phyloP scores from a whole-genome alignment of 148 eudicot species.

The Rhododendron molle region DNA sequence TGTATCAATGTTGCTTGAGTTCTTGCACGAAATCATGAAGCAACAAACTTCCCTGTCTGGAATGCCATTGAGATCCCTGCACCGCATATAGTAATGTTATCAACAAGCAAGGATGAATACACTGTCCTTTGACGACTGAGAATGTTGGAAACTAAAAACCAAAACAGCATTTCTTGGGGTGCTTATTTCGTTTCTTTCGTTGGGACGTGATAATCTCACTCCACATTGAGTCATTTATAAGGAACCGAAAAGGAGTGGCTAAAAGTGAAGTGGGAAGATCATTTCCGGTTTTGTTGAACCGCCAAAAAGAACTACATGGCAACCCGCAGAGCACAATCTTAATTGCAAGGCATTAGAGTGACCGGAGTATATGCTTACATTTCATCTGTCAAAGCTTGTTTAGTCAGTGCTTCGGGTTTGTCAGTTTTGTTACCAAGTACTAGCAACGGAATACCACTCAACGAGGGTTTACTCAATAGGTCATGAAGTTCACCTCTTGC shows the following conservation, averaged over 20 bases:
- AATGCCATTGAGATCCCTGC: constrained; percentile 39
- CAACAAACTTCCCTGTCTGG: constrained; percentile 51
- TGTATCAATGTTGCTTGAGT: constrained; percentile 38
- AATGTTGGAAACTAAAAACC: not conserved
- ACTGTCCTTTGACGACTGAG: not conserved
- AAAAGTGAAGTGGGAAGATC: too few species aligned
- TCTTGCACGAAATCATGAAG: constrained; percentile 61
- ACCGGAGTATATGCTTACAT: constrained; percentile 25
- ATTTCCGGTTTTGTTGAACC: not conserved
- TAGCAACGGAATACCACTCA: constrained; percentile 47
- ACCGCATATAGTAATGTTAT: not conserved
- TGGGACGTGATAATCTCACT: not conserved
- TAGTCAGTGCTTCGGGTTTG: constrained; percentile 42
- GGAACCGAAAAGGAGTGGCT: not conserved
- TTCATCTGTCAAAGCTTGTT: constrained; percentile 38
- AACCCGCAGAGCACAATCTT: not conserved
- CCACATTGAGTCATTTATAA: not conserved
- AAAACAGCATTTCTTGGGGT: not conserved
- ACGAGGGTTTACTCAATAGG: constrained; percentile 37
- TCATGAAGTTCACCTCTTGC: constrained; percentile 41
- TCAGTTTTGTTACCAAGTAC: constrained; percentile 48
- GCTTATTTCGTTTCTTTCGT: not conserved
- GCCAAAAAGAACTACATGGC: not conserved
- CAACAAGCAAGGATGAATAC: not conserved
- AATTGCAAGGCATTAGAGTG: not conserved